Evolutionary conservation across 2,329 filamentous ascomycete genomes (phyloP).

Genomic region (Fusarium marasasianum): DNA sequence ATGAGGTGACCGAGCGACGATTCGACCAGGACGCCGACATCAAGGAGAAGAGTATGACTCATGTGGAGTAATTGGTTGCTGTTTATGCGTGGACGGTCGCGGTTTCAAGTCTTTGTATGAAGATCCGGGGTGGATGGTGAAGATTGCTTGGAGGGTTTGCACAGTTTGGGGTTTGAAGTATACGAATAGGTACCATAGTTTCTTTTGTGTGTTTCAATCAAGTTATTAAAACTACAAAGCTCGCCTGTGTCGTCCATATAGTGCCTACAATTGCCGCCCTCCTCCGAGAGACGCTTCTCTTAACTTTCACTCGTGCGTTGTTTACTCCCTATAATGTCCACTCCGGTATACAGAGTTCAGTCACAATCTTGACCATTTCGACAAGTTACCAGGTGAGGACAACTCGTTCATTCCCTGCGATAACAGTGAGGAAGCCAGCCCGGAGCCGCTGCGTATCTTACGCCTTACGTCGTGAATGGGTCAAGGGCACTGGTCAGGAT

Average conservation of each 20-base stretch:
- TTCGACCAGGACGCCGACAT: background rate
- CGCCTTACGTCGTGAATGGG: background rate
- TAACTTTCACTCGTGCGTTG: fast-evolving
- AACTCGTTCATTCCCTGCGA: fast-evolving
- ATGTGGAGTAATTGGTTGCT: background rate
- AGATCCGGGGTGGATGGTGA: background rate
- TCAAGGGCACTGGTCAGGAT: background rate
- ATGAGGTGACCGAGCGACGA: background rate
- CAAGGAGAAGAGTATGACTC: background rate
- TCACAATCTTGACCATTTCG: no score
- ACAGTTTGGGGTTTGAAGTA: no score
- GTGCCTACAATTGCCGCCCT: background rate
- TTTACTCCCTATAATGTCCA: fast-evolving
- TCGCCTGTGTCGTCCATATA: background rate
- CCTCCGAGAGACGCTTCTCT: fast-evolving
- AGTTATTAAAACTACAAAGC: background rate
- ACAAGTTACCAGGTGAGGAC: fast-evolving
- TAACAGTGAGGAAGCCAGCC: fast-evolving
- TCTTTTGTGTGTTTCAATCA: background rate
- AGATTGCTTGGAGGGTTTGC: background rate
- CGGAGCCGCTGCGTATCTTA: background rate
- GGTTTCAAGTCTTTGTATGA: background rate
- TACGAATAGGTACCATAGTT: background rate
- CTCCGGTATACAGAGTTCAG: background rate
- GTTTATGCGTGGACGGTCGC: background rate